phyloP scores from a whole-genome alignment of 148 eudicot species.

The Gaultheria prostrata region DNA sequence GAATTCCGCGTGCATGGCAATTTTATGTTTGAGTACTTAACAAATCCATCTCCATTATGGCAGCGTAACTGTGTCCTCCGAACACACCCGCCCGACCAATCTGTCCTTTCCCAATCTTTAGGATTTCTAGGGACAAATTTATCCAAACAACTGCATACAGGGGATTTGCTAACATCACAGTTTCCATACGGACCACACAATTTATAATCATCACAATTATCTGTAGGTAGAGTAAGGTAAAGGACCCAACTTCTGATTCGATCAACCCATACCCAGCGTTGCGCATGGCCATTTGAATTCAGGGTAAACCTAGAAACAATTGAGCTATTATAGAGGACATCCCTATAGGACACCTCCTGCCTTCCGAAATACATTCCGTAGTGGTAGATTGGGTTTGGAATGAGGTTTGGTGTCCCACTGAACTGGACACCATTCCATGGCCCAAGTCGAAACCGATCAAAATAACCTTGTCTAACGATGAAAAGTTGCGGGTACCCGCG shows the following conservation, averaged over 20 bases:
- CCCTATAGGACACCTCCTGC: conserved; percentile 19
- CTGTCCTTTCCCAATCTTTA: conserved; percentile 18
- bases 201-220: too few relatives aligned
- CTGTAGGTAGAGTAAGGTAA: neutral
- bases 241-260: neutral
- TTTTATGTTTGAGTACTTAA: conserved; percentile 25
- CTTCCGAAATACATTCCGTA: neutral
- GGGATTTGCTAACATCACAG: conserved; percentile 10
- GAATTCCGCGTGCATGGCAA: conserved; percentile 30
- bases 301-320: conserved; percentile 10
- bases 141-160: conserved; percentile 26
- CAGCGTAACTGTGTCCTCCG: conserved; percentile 25
- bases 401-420: conserved; percentile 6
- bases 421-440: conserved; percentile 21
- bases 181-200: conserved; percentile 22
- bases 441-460: neutral
- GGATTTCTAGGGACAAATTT: conserved; percentile 25
- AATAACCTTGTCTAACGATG: neutral
- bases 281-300: neutral
- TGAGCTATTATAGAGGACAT: conserved; percentile 2
- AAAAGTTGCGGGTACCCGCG: conserved; percentile 14
- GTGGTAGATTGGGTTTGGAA: neutral
- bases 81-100: conserved; percentile 42
- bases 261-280: conserved; percentile 3
- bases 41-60: conserved; percentile 30